Percentiles rank a stretch among this genome's conserved stretches.
Evolutionary conservation across 192 early-diverging fungal species (phyloP).

Genomic region (Backusella mclennaniae): DNA sequence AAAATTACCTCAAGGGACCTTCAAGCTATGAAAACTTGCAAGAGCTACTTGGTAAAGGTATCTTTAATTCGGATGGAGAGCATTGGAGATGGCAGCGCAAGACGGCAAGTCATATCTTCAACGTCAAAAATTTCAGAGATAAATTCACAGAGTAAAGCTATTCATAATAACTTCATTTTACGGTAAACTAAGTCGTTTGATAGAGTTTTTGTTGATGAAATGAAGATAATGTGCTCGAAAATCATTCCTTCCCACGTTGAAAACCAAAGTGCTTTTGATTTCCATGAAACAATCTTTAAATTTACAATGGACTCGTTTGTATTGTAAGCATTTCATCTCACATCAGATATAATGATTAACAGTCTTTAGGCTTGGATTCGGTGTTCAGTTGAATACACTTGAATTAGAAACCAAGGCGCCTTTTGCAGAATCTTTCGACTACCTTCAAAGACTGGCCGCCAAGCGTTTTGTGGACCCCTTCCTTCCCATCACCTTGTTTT

Average conservation of each 20-base stretch:
- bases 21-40: constrained; percentile 35
- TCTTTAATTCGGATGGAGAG: constrained; percentile 14
- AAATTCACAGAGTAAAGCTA: constrained; percentile 5
- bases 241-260: constrained; percentile 25
- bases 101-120: constrained; percentile 40
- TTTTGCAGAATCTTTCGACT: constrained; percentile 53
- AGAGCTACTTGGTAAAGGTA: constrained; percentile 17
- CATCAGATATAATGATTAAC: no score
- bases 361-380: constrained; percentile 39
- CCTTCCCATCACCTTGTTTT: background rate
- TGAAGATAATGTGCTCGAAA: constrained; percentile 18
- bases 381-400: constrained; percentile 42
- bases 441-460: constrained; percentile 35
- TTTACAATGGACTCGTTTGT: constrained; percentile 48
- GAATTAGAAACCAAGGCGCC: constrained; percentile 24
- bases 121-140: constrained; percentile 42
- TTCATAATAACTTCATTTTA: no score
- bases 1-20: constrained; percentile 28
- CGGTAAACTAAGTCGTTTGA: no score
- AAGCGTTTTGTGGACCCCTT: constrained; percentile 33
- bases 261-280: constrained; percentile 27
- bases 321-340: constrained; percentile 17
- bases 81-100: constrained; percentile 45
- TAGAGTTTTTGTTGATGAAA: constrained; percentile 31
- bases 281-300: constrained; percentile 41